phyloP scores from a whole-genome alignment of 805 yeast species.

The Zygotorulaspora chibaensis region DNA sequence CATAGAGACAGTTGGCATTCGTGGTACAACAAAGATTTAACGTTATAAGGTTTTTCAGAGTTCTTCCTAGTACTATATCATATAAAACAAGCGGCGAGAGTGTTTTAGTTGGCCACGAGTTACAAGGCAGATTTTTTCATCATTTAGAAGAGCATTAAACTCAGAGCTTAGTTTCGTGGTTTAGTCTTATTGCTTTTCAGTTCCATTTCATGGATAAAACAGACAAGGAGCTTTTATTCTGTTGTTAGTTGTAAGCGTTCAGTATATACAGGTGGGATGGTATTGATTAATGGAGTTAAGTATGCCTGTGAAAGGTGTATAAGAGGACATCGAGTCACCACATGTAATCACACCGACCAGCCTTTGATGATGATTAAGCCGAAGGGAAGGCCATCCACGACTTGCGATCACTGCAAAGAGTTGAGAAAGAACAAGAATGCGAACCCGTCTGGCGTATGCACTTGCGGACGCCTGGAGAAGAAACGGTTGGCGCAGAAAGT shows the following conservation, averaged over 20 bases:
- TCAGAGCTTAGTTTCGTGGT: neutral
- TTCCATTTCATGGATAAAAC: neutral
- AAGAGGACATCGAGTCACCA: conserved; percentile 92
- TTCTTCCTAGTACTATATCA: too few relatives aligned
- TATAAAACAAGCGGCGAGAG: too few relatives aligned
- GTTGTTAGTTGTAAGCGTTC: neutral
- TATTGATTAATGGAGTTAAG: conserved; percentile 83
- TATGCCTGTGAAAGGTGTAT: conserved; percentile 96
- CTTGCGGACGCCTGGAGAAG: conserved; percentile 57
- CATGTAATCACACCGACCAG: conserved; percentile 88
- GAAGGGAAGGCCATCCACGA: conserved; percentile 93
- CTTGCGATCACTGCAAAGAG: conserved; percentile 81
- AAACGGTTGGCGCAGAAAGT: conserved; percentile 35
- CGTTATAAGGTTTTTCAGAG: too few relatives aligned
- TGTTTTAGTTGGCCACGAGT: too few relatives aligned
- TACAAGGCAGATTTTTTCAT: neutral
- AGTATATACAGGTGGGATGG: conserved; percentile 47
- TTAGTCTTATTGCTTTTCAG: neutral
- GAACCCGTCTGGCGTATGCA: conserved; percentile 58
- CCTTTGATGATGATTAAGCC: conserved; percentile 92
- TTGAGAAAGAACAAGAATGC: conserved; percentile 61
- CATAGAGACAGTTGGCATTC: too few relatives aligned
- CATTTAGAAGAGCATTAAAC: neutral
- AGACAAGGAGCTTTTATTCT: neutral
- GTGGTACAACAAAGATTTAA: too few relatives aligned